These are phyloP conservation scores for Arabidopsis lyrata DNA, from an alignment of 441 rosid genomes.

Conservation along the genomic window DNA sequence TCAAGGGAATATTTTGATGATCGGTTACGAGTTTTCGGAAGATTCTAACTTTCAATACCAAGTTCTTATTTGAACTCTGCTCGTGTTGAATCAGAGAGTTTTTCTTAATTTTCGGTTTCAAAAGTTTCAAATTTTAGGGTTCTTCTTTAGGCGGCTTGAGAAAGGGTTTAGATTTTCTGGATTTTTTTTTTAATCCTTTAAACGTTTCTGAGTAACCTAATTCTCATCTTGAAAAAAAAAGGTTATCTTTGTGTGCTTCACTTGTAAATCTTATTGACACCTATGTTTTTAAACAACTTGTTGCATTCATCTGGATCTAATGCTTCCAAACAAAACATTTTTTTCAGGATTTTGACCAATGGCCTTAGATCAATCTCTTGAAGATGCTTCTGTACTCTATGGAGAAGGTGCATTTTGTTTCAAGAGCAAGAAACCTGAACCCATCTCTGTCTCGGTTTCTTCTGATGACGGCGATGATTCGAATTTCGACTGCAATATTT, in stretches of 20 bases:
- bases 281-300: background rate
- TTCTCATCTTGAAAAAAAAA: constrained; percentile 11
- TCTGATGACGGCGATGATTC: constrained; percentile 48
- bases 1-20: background rate
- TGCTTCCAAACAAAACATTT: background rate
- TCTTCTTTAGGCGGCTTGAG: background rate
- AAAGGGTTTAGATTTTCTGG: background rate
- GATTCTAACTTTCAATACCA: background rate
- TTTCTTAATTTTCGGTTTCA: background rate
- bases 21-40: constrained; percentile 11
- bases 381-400: constrained; percentile 45
- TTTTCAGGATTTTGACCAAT: constrained; percentile 36
- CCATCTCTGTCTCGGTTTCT: constrained; percentile 39
- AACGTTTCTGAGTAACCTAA: constrained; percentile 25
- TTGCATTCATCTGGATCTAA: constrained; percentile 33
- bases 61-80: background rate
- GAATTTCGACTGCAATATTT: constrained; percentile 92
- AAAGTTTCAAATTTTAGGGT: constrained; percentile 6
- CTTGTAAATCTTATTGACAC: constrained; percentile 14
- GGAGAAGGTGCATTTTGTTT: constrained; percentile 55
- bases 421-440: constrained; percentile 34
- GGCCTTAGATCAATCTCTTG: constrained; percentile 55
- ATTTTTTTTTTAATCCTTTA: background rate
- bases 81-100: constrained; percentile 1
- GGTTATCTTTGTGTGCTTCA: constrained; percentile 22